phyloP scores from a whole-genome alignment of 2,329 filamentous ascomycete species.

The Paracoccidioides brasiliensis region DNA sequence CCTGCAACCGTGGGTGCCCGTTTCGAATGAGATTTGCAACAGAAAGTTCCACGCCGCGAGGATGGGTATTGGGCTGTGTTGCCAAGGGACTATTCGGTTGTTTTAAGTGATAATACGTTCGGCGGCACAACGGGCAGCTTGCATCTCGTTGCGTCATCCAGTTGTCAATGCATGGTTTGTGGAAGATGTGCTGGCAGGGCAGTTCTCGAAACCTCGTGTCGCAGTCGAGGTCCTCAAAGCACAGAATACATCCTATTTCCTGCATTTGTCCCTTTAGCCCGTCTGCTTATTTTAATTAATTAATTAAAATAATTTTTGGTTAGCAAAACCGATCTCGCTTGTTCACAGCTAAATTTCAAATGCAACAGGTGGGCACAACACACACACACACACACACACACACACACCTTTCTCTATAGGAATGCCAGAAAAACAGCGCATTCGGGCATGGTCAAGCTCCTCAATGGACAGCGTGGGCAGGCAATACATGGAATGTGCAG shows the following conservation, averaged over 20 bases:
- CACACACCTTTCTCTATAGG: background rate
- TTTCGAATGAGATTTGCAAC: background rate
- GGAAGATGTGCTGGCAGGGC: slow-evolving; percentile 4
- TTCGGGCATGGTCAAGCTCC: background rate
- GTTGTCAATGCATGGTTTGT: slow-evolving; percentile 2
- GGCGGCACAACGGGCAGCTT: slow-evolving; percentile 2
- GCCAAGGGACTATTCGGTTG: background rate
- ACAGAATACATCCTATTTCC: slow-evolving; percentile 1
- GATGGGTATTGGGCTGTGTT: background rate
- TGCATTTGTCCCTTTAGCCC: background rate
- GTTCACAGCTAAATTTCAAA: no score
- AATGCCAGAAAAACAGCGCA: background rate
- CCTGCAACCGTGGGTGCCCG: background rate
- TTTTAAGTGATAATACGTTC: slow-evolving; percentile 1
- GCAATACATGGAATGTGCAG: background rate
- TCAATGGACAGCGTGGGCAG: background rate
- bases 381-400: no score
- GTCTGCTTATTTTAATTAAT: background rate
- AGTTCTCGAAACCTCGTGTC: background rate
- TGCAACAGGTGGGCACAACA: no score
- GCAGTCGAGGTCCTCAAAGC: background rate
- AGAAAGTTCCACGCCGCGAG: background rate
- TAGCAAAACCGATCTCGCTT: no score
- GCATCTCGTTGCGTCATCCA: slow-evolving; percentile 1
- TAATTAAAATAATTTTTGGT: no score